Evolutionary conservation across 345 rosid species (phyloP).

Genomic region (Gynandropsis gynandra): DNA sequence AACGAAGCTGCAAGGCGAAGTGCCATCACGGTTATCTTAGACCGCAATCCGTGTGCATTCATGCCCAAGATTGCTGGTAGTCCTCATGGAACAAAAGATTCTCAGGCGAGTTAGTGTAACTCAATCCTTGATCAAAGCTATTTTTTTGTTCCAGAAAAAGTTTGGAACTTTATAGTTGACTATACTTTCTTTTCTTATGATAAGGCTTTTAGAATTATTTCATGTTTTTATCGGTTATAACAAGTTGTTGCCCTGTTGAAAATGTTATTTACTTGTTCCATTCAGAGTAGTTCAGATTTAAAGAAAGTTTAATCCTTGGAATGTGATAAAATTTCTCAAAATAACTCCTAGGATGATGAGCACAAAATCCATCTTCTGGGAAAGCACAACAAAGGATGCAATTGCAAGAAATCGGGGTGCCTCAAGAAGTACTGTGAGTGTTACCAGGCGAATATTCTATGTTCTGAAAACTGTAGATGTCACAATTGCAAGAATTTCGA

Average conservation of each 20-base stretch:
- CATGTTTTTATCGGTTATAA: conserved; percentile 5
- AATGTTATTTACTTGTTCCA: neutral
- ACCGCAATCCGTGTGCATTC: conserved; percentile 71
- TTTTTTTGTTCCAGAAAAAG: too few species aligned
- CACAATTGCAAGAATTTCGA: conserved; percentile 73
- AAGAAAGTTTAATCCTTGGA: neutral
- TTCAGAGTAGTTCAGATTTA: neutral
- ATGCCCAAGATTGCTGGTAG: conserved; percentile 61
- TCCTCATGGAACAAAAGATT: conserved; percentile 42
- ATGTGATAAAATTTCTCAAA: conserved; percentile 9
- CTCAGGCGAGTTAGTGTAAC: conserved; percentile 37
- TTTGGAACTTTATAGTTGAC: neutral
- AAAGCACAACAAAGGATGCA: conserved; percentile 86
- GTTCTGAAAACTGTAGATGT: conserved; percentile 81
- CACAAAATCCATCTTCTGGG: conserved; percentile 40
- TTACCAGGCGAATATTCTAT: conserved; percentile 68
- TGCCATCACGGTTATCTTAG: conserved; percentile 47
- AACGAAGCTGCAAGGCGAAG: conserved; percentile 49
- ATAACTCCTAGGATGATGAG: conserved; percentile 41
- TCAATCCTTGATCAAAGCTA: too few species aligned
- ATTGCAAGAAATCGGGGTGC: conserved; percentile 86
- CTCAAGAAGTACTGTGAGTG: conserved; percentile 94
- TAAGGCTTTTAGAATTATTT: neutral
- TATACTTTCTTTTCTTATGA: too few species aligned
- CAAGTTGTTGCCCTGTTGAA: neutral